Evolutionary conservation across 352 stramenopile genomes (phyloP).

Genomic region (Aphanomyces invadans): DNA sequence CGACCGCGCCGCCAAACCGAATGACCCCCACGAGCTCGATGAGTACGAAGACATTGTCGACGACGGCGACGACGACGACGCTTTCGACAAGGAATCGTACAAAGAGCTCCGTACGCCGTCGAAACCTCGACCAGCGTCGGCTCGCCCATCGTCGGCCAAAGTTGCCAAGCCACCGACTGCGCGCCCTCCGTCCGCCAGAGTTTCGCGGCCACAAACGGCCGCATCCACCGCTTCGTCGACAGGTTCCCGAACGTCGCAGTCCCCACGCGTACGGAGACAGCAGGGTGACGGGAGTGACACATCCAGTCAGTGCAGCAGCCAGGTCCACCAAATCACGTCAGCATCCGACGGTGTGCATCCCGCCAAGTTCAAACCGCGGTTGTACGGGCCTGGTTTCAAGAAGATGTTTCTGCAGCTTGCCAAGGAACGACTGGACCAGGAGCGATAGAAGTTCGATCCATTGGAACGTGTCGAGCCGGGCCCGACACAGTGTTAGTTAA

Average conservation of each 20-base stretch:
- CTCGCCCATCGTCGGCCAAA: not conserved
- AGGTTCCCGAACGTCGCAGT: not conserved
- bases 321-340: not conserved
- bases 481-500: not conserved
- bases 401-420: slow-evolving; percentile 20
- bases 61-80: slow-evolving; percentile 14
- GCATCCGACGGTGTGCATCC: not conserved
- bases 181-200: slow-evolving; percentile 1
- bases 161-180: not conserved
- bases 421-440: slow-evolving; percentile 5
- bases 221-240: not conserved
- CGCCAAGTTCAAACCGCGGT: slow-evolving; percentile 17
- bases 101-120: slow-evolving; percentile 10
- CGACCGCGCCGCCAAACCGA: not conserved
- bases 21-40: not conserved
- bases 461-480: too few species aligned
- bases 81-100: not conserved
- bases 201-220: not conserved
- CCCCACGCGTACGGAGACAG: not conserved
- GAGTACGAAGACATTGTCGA: not conserved
- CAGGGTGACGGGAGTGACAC: not conserved
- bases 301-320: not conserved
- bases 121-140: not conserved
- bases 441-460: too few species aligned
- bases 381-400: slow-evolving; percentile 20